phyloP scores from a whole-genome alignment of 208 protist species.

The Leishmania tarentolae region DNA sequence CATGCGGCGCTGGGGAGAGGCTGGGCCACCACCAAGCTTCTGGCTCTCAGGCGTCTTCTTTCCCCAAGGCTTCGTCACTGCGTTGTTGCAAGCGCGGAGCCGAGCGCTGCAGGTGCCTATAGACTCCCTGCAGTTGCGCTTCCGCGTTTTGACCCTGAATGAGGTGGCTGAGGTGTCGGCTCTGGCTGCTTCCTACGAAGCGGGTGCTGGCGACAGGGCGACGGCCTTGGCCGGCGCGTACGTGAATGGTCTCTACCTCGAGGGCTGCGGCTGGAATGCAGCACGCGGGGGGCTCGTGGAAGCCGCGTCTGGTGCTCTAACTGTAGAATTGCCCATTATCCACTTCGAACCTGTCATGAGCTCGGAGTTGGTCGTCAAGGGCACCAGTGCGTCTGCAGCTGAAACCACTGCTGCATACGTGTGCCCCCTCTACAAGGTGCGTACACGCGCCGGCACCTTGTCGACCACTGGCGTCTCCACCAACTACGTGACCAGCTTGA shows the following conservation, averaged over 20 bases:
- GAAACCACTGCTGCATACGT: constrained; percentile 49
- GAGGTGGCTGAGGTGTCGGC: constrained; percentile 32
- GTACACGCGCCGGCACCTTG: constrained; percentile 81
- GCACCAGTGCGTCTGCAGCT: constrained; percentile 9
- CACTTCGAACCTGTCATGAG: constrained; percentile 87
- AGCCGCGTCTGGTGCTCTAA: constrained; percentile 79
- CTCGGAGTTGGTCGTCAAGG: constrained; percentile 5
- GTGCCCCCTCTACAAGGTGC: constrained; percentile 94
- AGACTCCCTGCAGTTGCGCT: constrained; percentile 84
- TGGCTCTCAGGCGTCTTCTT: constrained; percentile 98
- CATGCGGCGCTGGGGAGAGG: constrained; percentile 86
- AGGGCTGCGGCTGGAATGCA: constrained; percentile 83
- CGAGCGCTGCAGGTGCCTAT: constrained; percentile 85
- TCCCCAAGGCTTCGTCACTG: constrained; percentile 94
- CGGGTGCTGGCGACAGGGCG: constrained; percentile 30
- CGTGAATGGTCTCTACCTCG: constrained; percentile 92
- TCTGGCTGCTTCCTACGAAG: constrained; percentile 25
- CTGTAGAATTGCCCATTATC: constrained; percentile 81
- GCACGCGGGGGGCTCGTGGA: constrained; percentile 65
- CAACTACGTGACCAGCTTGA: constrained; percentile 89
- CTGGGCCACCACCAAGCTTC: constrained; percentile 89
- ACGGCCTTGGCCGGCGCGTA: constrained; percentile 72
- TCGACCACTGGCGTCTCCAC: constrained; percentile 92
- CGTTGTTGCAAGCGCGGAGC: constrained; percentile 88
- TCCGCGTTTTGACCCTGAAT: constrained; percentile 40